phyloP scores from a whole-genome alignment of 805 yeast species.

The Metschnikowia lachancei region DNA sequence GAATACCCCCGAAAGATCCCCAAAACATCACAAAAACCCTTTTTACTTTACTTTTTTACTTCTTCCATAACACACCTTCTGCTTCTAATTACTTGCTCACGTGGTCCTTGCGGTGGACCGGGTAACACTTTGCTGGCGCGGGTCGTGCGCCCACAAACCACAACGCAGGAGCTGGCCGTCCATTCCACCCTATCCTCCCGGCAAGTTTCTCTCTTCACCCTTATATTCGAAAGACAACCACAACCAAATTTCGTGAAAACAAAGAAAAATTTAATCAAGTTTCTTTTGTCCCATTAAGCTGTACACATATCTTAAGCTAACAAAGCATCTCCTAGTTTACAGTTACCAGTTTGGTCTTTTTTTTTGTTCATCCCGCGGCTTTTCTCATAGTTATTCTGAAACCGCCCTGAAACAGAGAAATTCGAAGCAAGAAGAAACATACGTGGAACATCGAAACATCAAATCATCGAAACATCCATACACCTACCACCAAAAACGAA shows the following conservation, averaged over 20 bases:
- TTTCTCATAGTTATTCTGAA: not conserved
- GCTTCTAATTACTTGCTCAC: not conserved
- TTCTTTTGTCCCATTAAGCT: not conserved
- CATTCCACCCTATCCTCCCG: not conserved
- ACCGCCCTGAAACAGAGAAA: conserved; percentile 4
- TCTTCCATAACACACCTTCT: too few species aligned
- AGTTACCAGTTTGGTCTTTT: not conserved
- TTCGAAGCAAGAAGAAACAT: not conserved
- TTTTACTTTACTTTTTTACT: too few species aligned
- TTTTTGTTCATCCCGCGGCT: conserved; percentile 1
- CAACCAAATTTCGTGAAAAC: not conserved
- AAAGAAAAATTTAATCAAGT: not conserved
- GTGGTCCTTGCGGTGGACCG: not conserved
- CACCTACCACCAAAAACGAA: too few species aligned
- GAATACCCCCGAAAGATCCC: too few species aligned
- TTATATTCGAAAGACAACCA: not conserved
- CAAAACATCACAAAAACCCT: too few species aligned
- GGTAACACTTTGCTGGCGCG: not conserved
- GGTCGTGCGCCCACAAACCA: not conserved
- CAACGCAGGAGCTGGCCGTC: not conserved
- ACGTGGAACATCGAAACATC: too few species aligned
- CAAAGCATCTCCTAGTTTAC: not conserved
- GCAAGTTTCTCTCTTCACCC: not conserved
- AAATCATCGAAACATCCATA: too few species aligned
- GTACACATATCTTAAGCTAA: not conserved